Percentiles rank a stretch among this genome's conserved stretches.
phyloP scores from a whole-genome alignment of 345 rosid genomes.

The Eucalyptus brandiana region DNA sequence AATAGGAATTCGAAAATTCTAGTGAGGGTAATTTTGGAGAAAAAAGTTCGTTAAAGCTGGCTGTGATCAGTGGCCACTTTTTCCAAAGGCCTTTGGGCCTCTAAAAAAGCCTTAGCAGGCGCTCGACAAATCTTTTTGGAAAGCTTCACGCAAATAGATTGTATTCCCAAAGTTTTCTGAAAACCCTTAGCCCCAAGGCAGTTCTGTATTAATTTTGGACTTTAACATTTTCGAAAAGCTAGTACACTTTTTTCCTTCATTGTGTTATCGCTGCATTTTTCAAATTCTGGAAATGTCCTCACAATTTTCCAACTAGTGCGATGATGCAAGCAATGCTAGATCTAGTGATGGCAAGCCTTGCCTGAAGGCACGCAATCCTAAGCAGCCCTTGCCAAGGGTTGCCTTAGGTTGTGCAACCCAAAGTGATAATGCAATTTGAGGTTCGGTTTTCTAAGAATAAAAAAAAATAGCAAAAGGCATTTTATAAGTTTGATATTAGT shows the following conservation, averaged over 20 bases:
- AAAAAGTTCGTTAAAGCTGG: neutral
- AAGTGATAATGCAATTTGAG: no score
- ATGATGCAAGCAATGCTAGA: accelerated
- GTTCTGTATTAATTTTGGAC: neutral
- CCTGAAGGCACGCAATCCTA: no score
- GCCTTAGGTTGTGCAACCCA: neutral
- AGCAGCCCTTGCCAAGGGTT: neutral
- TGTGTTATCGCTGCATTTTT: no score
- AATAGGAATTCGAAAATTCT: neutral
- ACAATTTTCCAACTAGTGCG: neutral
- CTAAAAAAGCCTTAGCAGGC: neutral
- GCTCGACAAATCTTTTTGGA: neutral
- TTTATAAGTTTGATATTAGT: no score
- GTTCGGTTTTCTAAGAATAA: accelerated
- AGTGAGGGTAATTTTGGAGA: neutral
- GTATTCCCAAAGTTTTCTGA: neutral
- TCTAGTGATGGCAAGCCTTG: accelerated
- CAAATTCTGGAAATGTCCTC: neutral
- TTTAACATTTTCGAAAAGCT: no score
- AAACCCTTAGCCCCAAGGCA: neutral
- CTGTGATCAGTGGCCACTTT: neutral
- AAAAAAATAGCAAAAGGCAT: neutral
- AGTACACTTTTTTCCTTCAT: no score
- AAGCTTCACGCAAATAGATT: neutral
- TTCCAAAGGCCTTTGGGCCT: neutral